These are phyloP conservation scores for Fusarium sp. DNA, from an alignment of 2,329 filamentous ascomycete species.

Conservation along the genomic window DNA sequence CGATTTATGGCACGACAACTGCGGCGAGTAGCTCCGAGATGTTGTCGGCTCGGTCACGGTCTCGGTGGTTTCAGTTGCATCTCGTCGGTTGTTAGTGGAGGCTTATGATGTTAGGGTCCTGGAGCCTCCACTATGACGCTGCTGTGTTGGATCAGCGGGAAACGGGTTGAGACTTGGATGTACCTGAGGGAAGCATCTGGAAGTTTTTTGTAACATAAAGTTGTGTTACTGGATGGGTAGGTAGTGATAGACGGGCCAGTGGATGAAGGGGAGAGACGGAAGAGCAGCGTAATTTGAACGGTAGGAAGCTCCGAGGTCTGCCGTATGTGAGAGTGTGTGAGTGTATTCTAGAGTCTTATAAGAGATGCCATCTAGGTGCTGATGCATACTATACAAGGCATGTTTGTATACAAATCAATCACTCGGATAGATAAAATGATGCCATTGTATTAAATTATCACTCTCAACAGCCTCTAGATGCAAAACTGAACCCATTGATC, in stretches of 20 bases:
- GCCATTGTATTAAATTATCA: not conserved
- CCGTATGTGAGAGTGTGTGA: conserved; percentile 1
- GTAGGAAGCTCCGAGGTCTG: conserved; percentile 23
- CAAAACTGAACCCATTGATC: conserved; percentile 20
- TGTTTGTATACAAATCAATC: not conserved
- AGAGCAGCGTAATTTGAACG: not conserved
- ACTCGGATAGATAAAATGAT: not conserved
- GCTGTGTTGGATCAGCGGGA: conserved; percentile 22
- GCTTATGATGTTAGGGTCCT: conserved; percentile 21
- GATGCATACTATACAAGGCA: not conserved
- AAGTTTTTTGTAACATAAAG: conserved; percentile 12
- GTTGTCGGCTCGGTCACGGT: conserved; percentile 36
- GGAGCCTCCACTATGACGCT: conserved; percentile 41
- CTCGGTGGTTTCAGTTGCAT: conserved; percentile 36
- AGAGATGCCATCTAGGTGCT: conserved; percentile 12
- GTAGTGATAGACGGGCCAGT: conserved; percentile 4
- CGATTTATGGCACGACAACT: conserved; percentile 27
- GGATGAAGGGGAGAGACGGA: conserved; percentile 32
- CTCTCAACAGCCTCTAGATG: not conserved
- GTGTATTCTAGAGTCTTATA: not conserved
- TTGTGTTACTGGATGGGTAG: conserved; percentile 1
- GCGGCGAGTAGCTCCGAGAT: conserved; percentile 31
- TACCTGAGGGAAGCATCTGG: conserved; percentile 32
- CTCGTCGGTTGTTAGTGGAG: conserved; percentile 24
- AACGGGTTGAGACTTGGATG: conserved; percentile 14